A percentile compares a stretch with the other conserved stretches of the same genome.
Evolutionary conservation across 768 basidiomycete species (phyloP).

Genomic region (Cantharellus anzutake): DNA sequence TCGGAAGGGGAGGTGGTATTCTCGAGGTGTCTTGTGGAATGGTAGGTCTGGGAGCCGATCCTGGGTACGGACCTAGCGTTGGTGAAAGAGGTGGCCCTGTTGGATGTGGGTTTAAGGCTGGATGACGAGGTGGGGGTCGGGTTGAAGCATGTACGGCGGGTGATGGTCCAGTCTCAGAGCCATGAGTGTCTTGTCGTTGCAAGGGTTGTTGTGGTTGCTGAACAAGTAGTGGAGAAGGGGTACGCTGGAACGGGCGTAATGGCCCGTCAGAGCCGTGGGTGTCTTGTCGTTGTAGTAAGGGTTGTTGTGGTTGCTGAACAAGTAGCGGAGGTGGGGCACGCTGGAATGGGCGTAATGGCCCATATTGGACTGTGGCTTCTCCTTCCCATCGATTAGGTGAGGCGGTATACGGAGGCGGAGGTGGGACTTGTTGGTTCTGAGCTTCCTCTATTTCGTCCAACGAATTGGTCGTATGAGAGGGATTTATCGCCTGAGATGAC

Average conservation of each 20-base stretch:
- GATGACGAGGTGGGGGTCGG: background rate
- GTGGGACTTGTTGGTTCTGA: too few relatives aligned
- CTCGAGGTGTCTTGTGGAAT: background rate
- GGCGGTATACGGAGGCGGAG: constrained; percentile 2
- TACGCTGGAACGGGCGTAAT: background rate
- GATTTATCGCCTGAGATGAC: too few relatives aligned
- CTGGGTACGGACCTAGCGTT: too few relatives aligned
- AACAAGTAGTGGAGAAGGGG: background rate
- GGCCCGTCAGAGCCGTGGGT: background rate
- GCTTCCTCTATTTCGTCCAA: too few relatives aligned
- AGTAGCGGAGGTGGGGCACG: background rate
- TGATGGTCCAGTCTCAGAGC: background rate
- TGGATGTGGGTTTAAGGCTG: background rate
- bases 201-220: background rate
- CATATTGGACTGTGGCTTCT: constrained; percentile 3
- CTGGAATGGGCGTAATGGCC: constrained; percentile 7
- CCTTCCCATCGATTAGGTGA: background rate
- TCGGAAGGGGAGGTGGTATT: background rate
- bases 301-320: background rate
- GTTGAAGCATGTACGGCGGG: background rate
- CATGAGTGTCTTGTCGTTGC: background rate
- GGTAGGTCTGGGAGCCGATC: background rate
- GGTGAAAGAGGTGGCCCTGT: too few relatives aligned
- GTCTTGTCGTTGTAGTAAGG: background rate
- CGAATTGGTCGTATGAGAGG: too few relatives aligned